Conservation (phyloP, 1,284 basidiomycete genomes). For the Rhodotorula mucilaginosa region DNA sequence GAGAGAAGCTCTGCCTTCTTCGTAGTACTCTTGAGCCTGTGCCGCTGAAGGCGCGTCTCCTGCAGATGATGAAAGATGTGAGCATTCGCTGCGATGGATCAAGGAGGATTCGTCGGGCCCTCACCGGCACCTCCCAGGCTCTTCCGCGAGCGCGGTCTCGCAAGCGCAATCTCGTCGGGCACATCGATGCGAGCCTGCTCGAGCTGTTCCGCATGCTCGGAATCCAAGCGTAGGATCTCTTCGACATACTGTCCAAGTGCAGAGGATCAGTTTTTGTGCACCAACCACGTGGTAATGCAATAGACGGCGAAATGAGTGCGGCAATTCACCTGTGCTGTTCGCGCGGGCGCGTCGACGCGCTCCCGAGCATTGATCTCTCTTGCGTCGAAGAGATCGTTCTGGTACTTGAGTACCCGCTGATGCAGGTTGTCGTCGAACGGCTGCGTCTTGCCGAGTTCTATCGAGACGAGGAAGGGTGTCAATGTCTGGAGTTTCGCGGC, state of each 20-base stretch:
- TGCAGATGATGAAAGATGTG: neutral
- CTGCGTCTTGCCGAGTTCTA: conserved; percentile 22
- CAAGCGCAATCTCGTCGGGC: conserved; percentile 4
- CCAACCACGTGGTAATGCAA: neutral
- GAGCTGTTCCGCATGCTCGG: conserved; percentile 12
- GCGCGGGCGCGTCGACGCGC: conserved; percentile 18
- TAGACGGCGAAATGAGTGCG: neutral
- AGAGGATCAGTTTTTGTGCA: neutral
- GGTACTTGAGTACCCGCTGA: conserved; percentile 27
- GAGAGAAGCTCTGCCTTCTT: conserved; percentile 11
- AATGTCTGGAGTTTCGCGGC: neutral
- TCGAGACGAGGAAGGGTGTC: neutral
- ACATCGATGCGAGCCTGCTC: conserved; percentile 6
- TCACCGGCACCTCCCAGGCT: conserved; percentile 22
- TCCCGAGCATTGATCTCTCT: conserved; percentile 24
- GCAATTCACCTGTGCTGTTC: conserved; percentile 2
- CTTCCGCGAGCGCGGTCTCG: conserved; percentile 18
- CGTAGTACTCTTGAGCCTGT: conserved; percentile 27
- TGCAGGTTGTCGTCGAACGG: conserved; percentile 31
- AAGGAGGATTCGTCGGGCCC: neutral
- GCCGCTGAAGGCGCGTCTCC: conserved; percentile 13
- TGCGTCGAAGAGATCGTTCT: conserved; percentile 32
- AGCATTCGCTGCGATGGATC: neutral
- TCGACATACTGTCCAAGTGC: conserved; percentile 2
- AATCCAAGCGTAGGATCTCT: conserved; percentile 13